Evolutionary conservation across 371 early-diverging fungal species (phyloP), one percentile per base, ranked within the genome.

Genomic region (Gilbertella persicaria): DNA sequence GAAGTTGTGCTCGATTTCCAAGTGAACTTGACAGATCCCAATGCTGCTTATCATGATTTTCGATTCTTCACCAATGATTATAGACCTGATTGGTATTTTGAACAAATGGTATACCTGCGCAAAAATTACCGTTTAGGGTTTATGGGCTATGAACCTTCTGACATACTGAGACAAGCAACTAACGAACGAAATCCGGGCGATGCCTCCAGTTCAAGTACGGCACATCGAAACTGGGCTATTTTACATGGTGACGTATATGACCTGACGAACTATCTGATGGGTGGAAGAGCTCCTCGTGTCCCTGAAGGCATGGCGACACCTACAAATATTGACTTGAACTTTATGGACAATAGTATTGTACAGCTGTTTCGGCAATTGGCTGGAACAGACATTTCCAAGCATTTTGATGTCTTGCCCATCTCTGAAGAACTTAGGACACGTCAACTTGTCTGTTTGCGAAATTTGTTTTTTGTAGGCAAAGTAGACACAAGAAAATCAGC

Each of bases 401-500:
- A 73, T 35, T 87, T 83, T 65, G 82, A 86, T 56, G 65, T 70
- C 4, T 53, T 81, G 17, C 67, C 73, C 9, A 54, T 74, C 16
- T 60, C 62, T 19, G 55, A 52, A 47, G 71, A 52, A 19, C 60
- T 66, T 35, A 73, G 67, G 25, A 59, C 40, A 17, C 49, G 69
- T 17, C 77, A 78, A 43, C 29, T 74, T 23, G 72, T 66, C 3
- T 97, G 97, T 64, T 70, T 96, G 48, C 82, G 88, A 53, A 82
- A 86, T 38, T 72, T 89, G 12, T 93, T 93, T 62, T 92, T 87
- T 64, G 87, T 85, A 17, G 97, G 96, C 24, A 83, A 88, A 13
- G 63, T 96, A 28, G 96, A 96, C 71, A 79, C 85, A 41, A 87
- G 96, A 51, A 76, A 85, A 37, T 83, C 88, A 4, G 53, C 79